phyloP scores from a whole-genome alignment of 768 basidiomycete species.

The Pleurotus salmoneostramineus region DNA sequence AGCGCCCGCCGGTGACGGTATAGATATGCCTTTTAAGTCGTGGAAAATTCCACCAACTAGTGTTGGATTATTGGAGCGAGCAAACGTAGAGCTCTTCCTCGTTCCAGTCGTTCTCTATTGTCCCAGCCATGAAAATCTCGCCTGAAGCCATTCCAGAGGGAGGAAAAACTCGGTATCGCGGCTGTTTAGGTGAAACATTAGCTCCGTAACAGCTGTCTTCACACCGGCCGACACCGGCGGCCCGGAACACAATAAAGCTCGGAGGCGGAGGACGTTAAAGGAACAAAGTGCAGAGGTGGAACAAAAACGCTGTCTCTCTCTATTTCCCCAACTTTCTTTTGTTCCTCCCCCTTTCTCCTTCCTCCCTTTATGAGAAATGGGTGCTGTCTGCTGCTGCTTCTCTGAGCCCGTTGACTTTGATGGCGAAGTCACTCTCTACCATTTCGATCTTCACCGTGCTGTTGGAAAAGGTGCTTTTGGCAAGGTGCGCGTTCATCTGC shows the following conservation, averaged over 20 bases:
- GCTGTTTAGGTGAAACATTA: conserved; percentile 3
- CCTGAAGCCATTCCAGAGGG: neutral
- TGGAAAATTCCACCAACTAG: neutral
- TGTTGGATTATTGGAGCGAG: neutral
- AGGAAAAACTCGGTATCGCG: neutral
- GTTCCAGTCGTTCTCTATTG: neutral
- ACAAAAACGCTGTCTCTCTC: conserved; percentile 1
- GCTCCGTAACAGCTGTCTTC: conserved; percentile 7
- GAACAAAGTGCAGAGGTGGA: conserved; percentile 4
- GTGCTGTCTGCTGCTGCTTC: conserved; percentile 48
- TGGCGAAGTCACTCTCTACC: conserved; percentile 84
- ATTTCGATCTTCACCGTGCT: conserved; percentile 93
- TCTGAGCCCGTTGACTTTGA: conserved; percentile 85
- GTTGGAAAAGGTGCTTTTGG: conserved; percentile 98
- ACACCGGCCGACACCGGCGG: conserved; percentile 7
- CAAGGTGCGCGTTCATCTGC: conserved; percentile 56
- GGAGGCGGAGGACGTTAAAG: conserved; percentile 5
- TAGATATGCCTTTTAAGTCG: neutral
- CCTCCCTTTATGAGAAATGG: conserved; percentile 47
- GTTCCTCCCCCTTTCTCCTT: conserved; percentile 22
- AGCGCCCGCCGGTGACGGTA: neutral
- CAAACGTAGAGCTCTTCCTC: neutral
- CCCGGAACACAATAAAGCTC: conserved; percentile 8
- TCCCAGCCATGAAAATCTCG: neutral
- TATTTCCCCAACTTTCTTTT: conserved; percentile 1